These are phyloP conservation scores for Lactarius evosmus DNA, from an alignment of 768 basidiomycete species.

Conservation along the genomic window DNA sequence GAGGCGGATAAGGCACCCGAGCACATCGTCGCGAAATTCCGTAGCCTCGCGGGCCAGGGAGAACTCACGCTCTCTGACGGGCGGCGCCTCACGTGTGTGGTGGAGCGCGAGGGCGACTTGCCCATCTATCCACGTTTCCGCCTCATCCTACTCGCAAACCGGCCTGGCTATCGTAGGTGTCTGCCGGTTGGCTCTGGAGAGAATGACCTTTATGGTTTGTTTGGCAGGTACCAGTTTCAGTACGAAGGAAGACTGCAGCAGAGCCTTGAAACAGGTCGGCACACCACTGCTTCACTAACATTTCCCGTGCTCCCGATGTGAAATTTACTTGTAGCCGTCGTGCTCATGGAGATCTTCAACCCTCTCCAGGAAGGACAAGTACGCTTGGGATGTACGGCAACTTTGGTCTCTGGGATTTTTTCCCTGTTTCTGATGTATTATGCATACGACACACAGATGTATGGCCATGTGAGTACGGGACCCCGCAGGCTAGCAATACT, in stretches of 20 bases:
- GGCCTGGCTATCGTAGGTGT: conserved; percentile 63
- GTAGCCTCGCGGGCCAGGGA: conserved; percentile 61
- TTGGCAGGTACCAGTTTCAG: conserved; percentile 63
- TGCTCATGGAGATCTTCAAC: conserved; percentile 72
- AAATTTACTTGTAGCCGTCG: conserved; percentile 45
- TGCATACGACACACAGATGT: conserved; percentile 45
- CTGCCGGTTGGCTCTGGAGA: background rate
- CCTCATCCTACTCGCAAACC: conserved; percentile 60
- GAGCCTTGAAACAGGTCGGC: conserved; percentile 60
- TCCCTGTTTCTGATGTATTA: conserved; percentile 1
- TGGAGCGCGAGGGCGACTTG: conserved; percentile 52
- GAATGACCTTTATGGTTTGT: background rate
- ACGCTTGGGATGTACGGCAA: conserved; percentile 67
- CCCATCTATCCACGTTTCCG: conserved; percentile 62
- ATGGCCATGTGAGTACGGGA: conserved; percentile 51
- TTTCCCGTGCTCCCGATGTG: background rate
- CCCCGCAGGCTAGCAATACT: background rate
- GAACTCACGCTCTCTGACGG: conserved; percentile 65
- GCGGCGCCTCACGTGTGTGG: conserved; percentile 46
- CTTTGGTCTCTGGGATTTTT: background rate
- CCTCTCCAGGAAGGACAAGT: conserved; percentile 65
- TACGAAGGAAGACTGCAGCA: conserved; percentile 63
- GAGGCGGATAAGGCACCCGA: conserved; percentile 74
- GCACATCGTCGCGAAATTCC: conserved; percentile 68
- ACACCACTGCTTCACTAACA: background rate